Conservation (phyloP, 2,329 filamentous ascomycete genomes). For the Fusarium armeniacum region DNA sequence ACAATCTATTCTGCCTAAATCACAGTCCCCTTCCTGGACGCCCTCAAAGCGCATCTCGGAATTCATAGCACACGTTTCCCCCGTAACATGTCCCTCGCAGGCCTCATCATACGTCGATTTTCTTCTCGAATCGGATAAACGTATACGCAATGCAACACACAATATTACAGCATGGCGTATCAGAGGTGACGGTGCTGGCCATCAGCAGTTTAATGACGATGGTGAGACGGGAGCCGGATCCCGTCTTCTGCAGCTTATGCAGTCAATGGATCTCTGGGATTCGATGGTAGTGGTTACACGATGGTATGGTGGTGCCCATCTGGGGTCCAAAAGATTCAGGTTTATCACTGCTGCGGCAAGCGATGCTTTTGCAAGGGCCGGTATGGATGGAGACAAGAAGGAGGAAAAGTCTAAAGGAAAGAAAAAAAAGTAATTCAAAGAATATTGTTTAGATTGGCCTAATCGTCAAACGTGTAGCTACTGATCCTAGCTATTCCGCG, state of each 20-base stretch:
- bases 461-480: not conserved
- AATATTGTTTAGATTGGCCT: not conserved
- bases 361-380: slow-evolving; percentile 84
- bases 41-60: slow-evolving; percentile 81
- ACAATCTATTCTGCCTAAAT: slow-evolving; percentile 39
- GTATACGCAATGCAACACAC: slow-evolving; percentile 53
- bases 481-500: slow-evolving; percentile 7
- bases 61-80: slow-evolving; percentile 84
- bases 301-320: slow-evolving; percentile 93
- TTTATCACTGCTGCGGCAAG: slow-evolving; percentile 89
- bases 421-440: slow-evolving; percentile 26
- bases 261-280: slow-evolving; percentile 94
- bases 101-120: slow-evolving; percentile 80
- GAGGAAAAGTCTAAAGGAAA: slow-evolving; percentile 25
- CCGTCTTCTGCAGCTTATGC: slow-evolving; percentile 87
- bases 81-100: slow-evolving; percentile 76
- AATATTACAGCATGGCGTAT: slow-evolving; percentile 58
- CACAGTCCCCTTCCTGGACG: slow-evolving; percentile 68
- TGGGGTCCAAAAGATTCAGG: slow-evolving; percentile 90
- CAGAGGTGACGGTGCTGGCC: slow-evolving; percentile 72
- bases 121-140: slow-evolving; percentile 85
- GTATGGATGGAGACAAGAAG: slow-evolving; percentile 71
- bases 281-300: slow-evolving; percentile 92
- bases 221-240: slow-evolving; percentile 93
- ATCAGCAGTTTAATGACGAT: slow-evolving; percentile 96